These are phyloP conservation scores for Emergomyces pasteurianus DNA, from an alignment of 2,329 filamentous ascomycete genomes.

Conservation along the genomic window DNA sequence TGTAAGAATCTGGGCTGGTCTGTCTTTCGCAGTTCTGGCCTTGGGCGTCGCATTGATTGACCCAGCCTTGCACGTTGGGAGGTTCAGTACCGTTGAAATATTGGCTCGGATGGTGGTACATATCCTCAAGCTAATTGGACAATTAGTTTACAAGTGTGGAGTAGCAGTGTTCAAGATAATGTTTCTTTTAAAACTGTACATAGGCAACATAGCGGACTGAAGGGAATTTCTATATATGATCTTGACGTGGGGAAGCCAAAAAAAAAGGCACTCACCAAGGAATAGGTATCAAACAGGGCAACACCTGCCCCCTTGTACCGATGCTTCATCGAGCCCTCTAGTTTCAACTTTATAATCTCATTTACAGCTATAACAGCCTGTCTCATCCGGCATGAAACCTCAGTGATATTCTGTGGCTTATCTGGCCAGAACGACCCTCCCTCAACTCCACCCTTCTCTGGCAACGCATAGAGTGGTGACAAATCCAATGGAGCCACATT, in stretches of 20 bases:
- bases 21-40: constrained; percentile 31
- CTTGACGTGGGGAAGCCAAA: background rate
- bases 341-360: constrained; percentile 40
- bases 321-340: constrained; percentile 30
- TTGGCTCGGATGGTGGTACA: constrained; percentile 46
- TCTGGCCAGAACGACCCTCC: constrained; percentile 37
- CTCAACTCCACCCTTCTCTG: constrained; percentile 33
- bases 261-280: constrained; percentile 34
- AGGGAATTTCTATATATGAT: background rate
- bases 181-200: too few relatives aligned
- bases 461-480: constrained; percentile 53
- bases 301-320: constrained; percentile 46
- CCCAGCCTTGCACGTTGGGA: constrained; percentile 49
- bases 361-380: constrained; percentile 41
- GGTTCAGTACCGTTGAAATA: constrained; percentile 54
- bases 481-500: constrained; percentile 57
- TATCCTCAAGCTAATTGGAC: constrained; percentile 44
- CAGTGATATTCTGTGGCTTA: constrained; percentile 39
- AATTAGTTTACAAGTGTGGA: background rate
- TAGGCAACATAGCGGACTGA: background rate
- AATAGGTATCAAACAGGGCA: constrained; percentile 56
- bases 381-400: constrained; percentile 40
- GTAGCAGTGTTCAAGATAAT: background rate
- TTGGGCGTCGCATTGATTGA: constrained; percentile 40
- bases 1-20: constrained; percentile 44